A percentile compares a stretch with the other conserved stretches of the same genome.
Conservation (phyloP, 495 filamentous ascomycete genomes). For the Aspergillus nanangensis region DNA sequence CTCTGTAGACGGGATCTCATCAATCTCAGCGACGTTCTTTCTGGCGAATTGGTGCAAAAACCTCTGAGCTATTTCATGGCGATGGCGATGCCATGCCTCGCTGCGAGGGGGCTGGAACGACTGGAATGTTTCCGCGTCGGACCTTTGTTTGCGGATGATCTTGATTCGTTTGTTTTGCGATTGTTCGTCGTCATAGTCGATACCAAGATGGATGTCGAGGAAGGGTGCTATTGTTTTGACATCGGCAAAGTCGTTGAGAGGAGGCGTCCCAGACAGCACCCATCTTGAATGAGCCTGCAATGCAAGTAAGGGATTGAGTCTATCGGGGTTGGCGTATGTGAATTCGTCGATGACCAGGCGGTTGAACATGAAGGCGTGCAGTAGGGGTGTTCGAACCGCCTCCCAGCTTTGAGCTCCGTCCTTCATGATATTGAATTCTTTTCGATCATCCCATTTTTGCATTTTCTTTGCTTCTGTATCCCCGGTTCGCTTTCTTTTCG, state of each 20-base stretch:
- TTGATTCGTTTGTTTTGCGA: constrained; percentile 30
- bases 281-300: constrained; percentile 53
- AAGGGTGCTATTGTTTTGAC: constrained; percentile 53
- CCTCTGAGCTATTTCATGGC: constrained; percentile 43
- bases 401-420: constrained; percentile 13
- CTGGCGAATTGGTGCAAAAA: constrained; percentile 53
- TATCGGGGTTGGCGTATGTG: constrained; percentile 46
- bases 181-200: constrained; percentile 40
- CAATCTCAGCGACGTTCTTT: constrained; percentile 45
- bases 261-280: constrained; percentile 66
- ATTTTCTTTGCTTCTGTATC: background rate
- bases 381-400: constrained; percentile 24
- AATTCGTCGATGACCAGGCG: constrained; percentile 68
- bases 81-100: constrained; percentile 46
- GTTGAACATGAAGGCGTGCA: constrained; percentile 60
- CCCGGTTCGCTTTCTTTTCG: background rate
- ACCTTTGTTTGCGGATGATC: constrained; percentile 14
- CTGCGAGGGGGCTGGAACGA: constrained; percentile 38
- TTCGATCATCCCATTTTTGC: constrained; percentile 18
- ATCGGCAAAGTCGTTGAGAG: constrained; percentile 51
- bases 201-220: constrained; percentile 51
- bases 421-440: constrained; percentile 21
- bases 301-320: constrained; percentile 22
- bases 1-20: constrained; percentile 33
- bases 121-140: constrained; percentile 45